Base-by-base conservation (phyloP, 2,329 filamentous ascomycete genomes). In the Paecilomyces sp. region DNA sequence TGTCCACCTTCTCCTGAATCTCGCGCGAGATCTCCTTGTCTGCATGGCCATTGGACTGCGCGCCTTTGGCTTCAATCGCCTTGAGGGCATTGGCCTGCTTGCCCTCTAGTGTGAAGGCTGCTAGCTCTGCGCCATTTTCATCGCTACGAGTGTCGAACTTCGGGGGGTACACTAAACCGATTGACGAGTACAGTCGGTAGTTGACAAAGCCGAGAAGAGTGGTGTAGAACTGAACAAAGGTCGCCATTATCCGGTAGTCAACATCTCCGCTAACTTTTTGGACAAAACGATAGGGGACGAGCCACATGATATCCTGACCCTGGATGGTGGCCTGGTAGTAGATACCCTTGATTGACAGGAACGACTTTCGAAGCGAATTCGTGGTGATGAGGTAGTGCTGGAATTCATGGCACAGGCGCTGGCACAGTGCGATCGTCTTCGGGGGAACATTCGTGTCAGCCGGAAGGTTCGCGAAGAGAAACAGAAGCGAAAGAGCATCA, bases 251-350 rank as follows among this genome's bases (percentile, higher is more conserved):
- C 70, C 94, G 85, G 80, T 97, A 99, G 76, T 99, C 94, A 64
- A 99, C 89, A 75, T 99, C 94, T 60, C 89, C 91, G 50, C 94
- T 90, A 13, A 96, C 88, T 67, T 90, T 84, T 81, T 99, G 94
- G 71, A 97, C 96, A 78, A 99, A 99, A 75, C 91, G 91, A 81
- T 99, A 99, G 0, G 94, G 94, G 11, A 97, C 93, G 47, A 99
- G 83, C 94, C 94, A 99, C 65, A 97, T 82, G 56, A 99, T 89
- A 70, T 97, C 93, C 79, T 99, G 92, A 55, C 94, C 94, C 75
- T 97, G 91, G 63, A 99, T 95, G 57, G 88, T 97, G 25, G 93
- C 94, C 79, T 97, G 93, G 78, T 97, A 99, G 81, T 99, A 99
- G 70, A 99, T 97, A 63, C 94, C 94, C 83, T 99, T 99, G 79